Evolutionary conservation across 768 basidiomycete species (phyloP).

Genomic region (Phylloporus sp.): DNA sequence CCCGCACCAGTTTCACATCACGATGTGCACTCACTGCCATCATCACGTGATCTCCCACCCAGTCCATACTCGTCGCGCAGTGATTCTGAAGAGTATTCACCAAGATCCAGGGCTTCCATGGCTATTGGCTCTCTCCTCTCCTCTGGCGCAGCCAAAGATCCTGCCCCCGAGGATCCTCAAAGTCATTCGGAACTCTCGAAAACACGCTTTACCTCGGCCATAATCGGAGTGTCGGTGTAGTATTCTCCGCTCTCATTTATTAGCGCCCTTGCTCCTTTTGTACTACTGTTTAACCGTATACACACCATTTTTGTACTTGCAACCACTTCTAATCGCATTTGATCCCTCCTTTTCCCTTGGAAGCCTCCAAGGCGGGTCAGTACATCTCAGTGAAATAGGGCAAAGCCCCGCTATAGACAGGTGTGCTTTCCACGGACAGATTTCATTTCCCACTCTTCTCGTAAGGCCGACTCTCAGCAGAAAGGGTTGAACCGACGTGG

Average conservation of each 20-base stretch:
- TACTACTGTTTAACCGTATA: constrained; percentile 21
- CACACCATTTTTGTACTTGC: constrained; percentile 17
- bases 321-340: constrained; percentile 18
- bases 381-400: constrained; percentile 3
- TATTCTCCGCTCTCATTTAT: constrained; percentile 10
- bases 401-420: neutral
- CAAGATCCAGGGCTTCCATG: constrained; percentile 71
- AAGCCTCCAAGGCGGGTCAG: constrained; percentile 9
- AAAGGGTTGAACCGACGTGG: constrained; percentile 18
- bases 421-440: constrained; percentile 7
- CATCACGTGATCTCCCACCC: constrained; percentile 55
- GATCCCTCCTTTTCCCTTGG: neutral
- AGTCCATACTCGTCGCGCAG: constrained; percentile 73
- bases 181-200: constrained; percentile 17
- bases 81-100: constrained; percentile 66
- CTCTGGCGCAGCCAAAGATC: constrained; percentile 34
- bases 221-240: constrained; percentile 24
- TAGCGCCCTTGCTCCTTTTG: constrained; percentile 13
- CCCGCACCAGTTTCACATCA: constrained; percentile 43
- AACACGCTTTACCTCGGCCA: constrained; percentile 14
- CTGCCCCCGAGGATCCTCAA: constrained; percentile 25
- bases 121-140: constrained; percentile 74
- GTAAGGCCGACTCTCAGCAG: neutral
- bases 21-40: constrained; percentile 30
- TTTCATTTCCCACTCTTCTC: constrained; percentile 7